Conservation (phyloP, 208 protist species). For the Wallacemonas sp. region DNA sequence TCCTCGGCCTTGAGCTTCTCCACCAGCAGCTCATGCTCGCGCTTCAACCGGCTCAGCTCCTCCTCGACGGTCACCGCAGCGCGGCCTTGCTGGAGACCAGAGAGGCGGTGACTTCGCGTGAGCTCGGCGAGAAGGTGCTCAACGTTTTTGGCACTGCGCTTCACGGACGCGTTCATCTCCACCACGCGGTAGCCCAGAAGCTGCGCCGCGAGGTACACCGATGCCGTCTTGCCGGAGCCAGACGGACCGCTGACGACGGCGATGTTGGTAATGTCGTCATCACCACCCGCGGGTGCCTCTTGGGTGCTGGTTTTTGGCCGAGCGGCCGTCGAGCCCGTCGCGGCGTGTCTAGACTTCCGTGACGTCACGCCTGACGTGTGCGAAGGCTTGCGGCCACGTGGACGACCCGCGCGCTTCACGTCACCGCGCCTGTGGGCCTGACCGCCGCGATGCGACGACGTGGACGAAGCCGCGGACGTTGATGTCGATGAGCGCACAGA, state of each 20-base stretch:
- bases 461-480: not conserved
- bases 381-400: too few relatives aligned
- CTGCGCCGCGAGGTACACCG: constrained; percentile 74
- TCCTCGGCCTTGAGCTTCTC: constrained; percentile 19
- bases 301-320: too few relatives aligned
- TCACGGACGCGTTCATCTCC: constrained; percentile 78
- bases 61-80: constrained; percentile 52
- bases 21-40: constrained; percentile 38
- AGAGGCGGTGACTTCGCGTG: constrained; percentile 69
- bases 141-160: constrained; percentile 65
- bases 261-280: constrained; percentile 82
- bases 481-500: not conserved
- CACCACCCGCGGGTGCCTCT: too few relatives aligned
- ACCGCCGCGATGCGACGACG: not conserved
- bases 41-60: constrained; percentile 64
- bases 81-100: constrained; percentile 24
- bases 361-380: too few relatives aligned
- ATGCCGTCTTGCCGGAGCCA: constrained; percentile 75
- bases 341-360: too few relatives aligned
- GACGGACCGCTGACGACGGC: constrained; percentile 68
- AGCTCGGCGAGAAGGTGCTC: constrained; percentile 78
- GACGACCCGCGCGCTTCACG: too few relatives aligned
- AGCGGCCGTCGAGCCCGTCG: too few relatives aligned
- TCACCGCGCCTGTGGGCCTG: too few relatives aligned
- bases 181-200: constrained; percentile 77